Evolutionary conservation across 192 early-diverging fungal genomes (phyloP).

Genomic region (Phycomyces blakesleeanus): DNA sequence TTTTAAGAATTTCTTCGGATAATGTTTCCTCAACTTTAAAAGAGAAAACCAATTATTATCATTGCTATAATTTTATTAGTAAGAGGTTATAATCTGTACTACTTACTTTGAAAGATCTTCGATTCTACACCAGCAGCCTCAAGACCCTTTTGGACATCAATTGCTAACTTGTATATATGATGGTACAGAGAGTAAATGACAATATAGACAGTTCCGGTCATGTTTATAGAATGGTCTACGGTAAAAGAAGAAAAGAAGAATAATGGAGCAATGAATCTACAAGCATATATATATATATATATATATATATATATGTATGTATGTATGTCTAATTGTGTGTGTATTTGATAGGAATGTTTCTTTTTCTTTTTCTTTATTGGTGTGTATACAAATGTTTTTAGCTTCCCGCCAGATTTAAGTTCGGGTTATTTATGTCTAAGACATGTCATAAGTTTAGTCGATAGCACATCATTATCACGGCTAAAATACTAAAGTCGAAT

Average conservation of each 20-base stretch:
- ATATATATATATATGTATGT: neutral
- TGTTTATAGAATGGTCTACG: neutral
- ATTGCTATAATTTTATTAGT: too few species aligned
- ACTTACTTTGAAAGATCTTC: conserved; percentile 42
- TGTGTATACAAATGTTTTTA: too few species aligned
- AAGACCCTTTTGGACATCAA: conserved; percentile 67
- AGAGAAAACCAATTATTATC: conserved; percentile 4
- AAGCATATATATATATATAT: neutral
- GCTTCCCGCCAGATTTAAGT: too few species aligned
- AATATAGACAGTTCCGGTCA: conserved; percentile 31
- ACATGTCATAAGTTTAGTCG: too few species aligned
- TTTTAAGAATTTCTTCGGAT: conserved; percentile 44
- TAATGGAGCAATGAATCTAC: neutral
- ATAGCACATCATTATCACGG: too few species aligned
- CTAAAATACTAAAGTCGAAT: too few species aligned
- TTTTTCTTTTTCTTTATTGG: too few species aligned
- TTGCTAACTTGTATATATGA: conserved; percentile 72
- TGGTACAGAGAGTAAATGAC: conserved; percentile 45
- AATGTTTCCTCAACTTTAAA: conserved; percentile 60
- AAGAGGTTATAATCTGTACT: conserved; percentile 1
- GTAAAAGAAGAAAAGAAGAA: neutral
- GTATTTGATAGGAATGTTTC: neutral
- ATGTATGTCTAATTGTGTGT: neutral
- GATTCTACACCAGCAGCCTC: conserved; percentile 40
- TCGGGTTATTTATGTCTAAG: too few species aligned